phyloP scores from a whole-genome alignment of 164 flowering plant species.

The Nymphaea thermarum region DNA sequence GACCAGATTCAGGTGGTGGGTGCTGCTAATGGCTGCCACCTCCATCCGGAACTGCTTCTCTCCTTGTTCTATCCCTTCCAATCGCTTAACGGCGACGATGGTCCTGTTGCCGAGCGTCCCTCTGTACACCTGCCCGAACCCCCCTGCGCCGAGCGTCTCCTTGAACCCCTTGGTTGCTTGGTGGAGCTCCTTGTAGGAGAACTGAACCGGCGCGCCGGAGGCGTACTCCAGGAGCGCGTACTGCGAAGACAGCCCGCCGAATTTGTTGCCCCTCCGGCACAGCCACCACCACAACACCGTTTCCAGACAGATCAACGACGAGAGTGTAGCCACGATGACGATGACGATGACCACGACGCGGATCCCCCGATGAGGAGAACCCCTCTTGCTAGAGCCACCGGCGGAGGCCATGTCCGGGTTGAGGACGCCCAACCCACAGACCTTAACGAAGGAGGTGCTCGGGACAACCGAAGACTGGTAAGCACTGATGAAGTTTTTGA shows the following conservation, averaged over 20 bases:
- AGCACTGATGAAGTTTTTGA: slow-evolving; percentile 41
- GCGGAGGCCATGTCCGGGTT: slow-evolving; percentile 9
- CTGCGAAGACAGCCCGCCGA: slow-evolving; percentile 16
- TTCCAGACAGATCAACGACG: slow-evolving; percentile 7
- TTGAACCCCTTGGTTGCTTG: slow-evolving; percentile 25
- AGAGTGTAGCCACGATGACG: slow-evolving; percentile 11
- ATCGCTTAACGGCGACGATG: slow-evolving; percentile 24
- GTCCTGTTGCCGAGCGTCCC: slow-evolving; percentile 22
- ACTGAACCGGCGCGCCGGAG: slow-evolving; percentile 33
- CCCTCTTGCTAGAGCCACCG: neutral
- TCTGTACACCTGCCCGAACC: slow-evolving; percentile 26
- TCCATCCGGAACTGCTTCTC: slow-evolving; percentile 33
- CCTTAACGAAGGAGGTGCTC: slow-evolving; percentile 63
- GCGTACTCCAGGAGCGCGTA: slow-evolving; percentile 30
- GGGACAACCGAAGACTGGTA: slow-evolving; percentile 57
- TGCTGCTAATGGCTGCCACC: slow-evolving; percentile 31
- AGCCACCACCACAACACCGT: slow-evolving; percentile 22
- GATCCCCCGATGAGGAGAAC: neutral
- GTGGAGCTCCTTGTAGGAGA: slow-evolving; percentile 27
- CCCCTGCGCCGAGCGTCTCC: slow-evolving; percentile 29
- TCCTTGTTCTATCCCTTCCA: slow-evolving; percentile 36
- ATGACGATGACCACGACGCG: slow-evolving; percentile 10
- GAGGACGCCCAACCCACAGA: slow-evolving; percentile 39
- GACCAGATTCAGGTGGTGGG: slow-evolving; percentile 31
- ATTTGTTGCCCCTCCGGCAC: slow-evolving; percentile 19